A percentile compares a stretch with the other conserved stretches of the same genome.
Conservation (phyloP, 768 basidiomycete species). For the Auriscalpium microsporum region DNA sequence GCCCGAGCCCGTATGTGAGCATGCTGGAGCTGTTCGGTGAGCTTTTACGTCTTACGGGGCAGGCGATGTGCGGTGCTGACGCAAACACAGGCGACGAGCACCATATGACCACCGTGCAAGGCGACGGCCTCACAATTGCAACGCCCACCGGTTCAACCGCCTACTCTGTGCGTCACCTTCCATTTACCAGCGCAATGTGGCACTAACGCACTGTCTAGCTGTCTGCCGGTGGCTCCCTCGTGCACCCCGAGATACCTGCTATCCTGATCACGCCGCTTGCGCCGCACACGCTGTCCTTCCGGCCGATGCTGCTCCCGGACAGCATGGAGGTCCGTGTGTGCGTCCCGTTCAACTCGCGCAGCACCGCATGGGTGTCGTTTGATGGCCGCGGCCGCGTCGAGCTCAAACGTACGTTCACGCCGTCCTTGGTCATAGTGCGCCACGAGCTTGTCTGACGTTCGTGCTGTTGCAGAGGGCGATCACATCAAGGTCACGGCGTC, state of each 20-base stretch:
- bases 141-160: conserved; percentile 99
- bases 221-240: conserved; percentile 95
- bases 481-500: conserved; percentile 98
- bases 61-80: background rate
- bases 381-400: conserved; percentile 96
- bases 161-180: conserved; percentile 67
- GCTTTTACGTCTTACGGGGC: conserved; percentile 20
- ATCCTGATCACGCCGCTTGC: conserved; percentile 96
- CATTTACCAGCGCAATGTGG: background rate
- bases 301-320: conserved; percentile 97
- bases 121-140: conserved; percentile 88
- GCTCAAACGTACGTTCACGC: conserved; percentile 67
- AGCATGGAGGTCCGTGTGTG: conserved; percentile 98
- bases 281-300: conserved; percentile 96
- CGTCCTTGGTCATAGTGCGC: background rate
- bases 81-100: conserved; percentile 79
- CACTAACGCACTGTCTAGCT: conserved; percentile 29
- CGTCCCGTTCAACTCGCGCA: conserved; percentile 97
- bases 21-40: conserved; percentile 91
- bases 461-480: conserved; percentile 72
- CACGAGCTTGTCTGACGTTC: background rate
- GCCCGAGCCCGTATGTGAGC: conserved; percentile 96
- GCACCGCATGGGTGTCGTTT: conserved; percentile 98
- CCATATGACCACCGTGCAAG: conserved; percentile 98
- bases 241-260: conserved; percentile 96